phyloP scores from a whole-genome alignment of 2,329 filamentous ascomycete genomes.

The Metarhizium anisopliae region DNA sequence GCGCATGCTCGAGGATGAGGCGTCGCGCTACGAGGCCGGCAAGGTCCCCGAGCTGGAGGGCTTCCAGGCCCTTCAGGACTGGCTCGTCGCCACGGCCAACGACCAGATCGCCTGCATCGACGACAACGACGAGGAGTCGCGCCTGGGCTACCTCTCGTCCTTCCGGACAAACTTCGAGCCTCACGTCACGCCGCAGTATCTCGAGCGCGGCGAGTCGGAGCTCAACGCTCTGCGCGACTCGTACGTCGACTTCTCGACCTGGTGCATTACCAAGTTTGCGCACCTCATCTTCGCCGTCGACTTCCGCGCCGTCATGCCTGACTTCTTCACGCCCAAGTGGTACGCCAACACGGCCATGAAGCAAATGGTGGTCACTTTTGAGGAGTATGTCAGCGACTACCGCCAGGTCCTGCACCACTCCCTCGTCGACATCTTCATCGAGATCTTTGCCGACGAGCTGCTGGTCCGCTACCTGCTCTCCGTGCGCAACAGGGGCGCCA shows the following conservation, averaged over 20 bases:
- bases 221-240: slow-evolving; percentile 72
- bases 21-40: slow-evolving; percentile 57
- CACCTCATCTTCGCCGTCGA: slow-evolving; percentile 84
- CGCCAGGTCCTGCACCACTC: slow-evolving; percentile 74
- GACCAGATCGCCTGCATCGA: slow-evolving; percentile 98
- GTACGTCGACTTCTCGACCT: slow-evolving; percentile 90
- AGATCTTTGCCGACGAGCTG: slow-evolving; percentile 87
- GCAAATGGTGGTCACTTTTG: slow-evolving; percentile 88
- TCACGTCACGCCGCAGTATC: slow-evolving; percentile 71
- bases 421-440: slow-evolving; percentile 82
- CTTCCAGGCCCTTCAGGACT: slow-evolving; percentile 81
- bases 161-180: slow-evolving; percentile 79
- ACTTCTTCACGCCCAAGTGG: slow-evolving; percentile 89
- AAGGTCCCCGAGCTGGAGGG: slow-evolving; percentile 49
- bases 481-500: slow-evolving; percentile 82
- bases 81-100: slow-evolving; percentile 93
- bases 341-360: slow-evolving; percentile 82
- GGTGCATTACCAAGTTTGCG: slow-evolving; percentile 83
- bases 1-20: slow-evolving; percentile 79
- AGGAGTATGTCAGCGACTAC: slow-evolving; percentile 91
- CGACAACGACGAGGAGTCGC: slow-evolving; percentile 69
- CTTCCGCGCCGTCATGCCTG: slow-evolving; percentile 71
- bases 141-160: slow-evolving; percentile 72
- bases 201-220: slow-evolving; percentile 65
- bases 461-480: slow-evolving; percentile 75